Evolutionary conservation across 371 early-diverging fungal species (phyloP).

Genomic region (Umbelopsis sp.): DNA sequence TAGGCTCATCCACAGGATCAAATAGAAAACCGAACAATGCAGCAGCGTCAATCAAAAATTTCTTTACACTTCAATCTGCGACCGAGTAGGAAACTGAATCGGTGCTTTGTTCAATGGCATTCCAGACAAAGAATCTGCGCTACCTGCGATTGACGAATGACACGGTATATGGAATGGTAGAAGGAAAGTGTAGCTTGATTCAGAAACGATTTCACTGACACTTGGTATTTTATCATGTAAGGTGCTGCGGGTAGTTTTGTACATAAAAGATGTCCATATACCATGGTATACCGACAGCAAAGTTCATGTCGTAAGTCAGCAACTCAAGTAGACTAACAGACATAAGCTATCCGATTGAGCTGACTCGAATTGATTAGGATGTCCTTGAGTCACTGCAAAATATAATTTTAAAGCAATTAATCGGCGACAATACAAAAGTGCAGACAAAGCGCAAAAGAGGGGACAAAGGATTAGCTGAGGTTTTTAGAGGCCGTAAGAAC

Average conservation of each 20-base stretch:
- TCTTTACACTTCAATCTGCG: no score
- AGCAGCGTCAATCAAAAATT: no score
- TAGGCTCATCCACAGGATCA: no score
- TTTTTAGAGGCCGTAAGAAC: background rate
- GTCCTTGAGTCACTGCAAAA: slow-evolving; percentile 1
- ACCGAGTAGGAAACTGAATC: no score
- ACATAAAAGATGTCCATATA: background rate
- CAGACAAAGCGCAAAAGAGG: background rate
- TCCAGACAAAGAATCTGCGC: slow-evolving; percentile 15
- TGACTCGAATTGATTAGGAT: background rate
- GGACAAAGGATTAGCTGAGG: background rate
- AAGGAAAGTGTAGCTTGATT: background rate
- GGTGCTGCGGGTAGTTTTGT: slow-evolving; percentile 8
- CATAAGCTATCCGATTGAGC: background rate
- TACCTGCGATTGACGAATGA: slow-evolving; percentile 3
- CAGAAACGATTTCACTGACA: background rate
- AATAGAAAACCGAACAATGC: no score
- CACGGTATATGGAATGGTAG: background rate
- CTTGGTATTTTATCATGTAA: background rate
- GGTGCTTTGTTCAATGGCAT: background rate
- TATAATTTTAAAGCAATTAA: slow-evolving; percentile 9
- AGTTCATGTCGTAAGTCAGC: background rate
- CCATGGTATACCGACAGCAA: slow-evolving; percentile 10
- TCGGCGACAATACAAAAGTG: background rate
- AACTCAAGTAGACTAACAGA: background rate